These are phyloP conservation scores for Fusarium equiseti DNA, from an alignment of 2,329 filamentous ascomycete species.

Conservation along the genomic window DNA sequence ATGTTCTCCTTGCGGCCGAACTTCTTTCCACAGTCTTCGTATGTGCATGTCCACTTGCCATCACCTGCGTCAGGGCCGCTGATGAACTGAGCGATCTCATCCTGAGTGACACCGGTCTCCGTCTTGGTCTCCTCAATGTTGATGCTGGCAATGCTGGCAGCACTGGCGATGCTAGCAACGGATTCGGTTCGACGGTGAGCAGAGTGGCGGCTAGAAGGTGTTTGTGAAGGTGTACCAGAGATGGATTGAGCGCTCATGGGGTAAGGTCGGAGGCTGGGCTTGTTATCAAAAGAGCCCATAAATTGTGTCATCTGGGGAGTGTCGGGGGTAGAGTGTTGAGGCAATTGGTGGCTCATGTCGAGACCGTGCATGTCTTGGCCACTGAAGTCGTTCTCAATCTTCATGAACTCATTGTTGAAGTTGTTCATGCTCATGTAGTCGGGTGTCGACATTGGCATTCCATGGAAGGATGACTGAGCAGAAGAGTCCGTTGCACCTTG, in stretches of 20 bases:
- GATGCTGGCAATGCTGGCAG: slow-evolving; percentile 70
- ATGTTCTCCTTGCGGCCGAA: slow-evolving; percentile 99
- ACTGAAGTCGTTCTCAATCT: slow-evolving; percentile 53
- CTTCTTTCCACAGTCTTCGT: slow-evolving; percentile 82
- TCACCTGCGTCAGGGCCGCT: slow-evolving; percentile 77
- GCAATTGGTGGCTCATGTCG: slow-evolving; percentile 59
- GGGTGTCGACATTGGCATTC: slow-evolving; percentile 64
- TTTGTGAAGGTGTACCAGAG: slow-evolving; percentile 23
- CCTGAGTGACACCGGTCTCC: slow-evolving; percentile 86
- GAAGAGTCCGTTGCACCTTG: slow-evolving; percentile 66
- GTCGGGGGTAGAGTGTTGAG: slow-evolving; percentile 66
- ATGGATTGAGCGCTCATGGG: slow-evolving; percentile 38
- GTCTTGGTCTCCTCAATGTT: slow-evolving; percentile 75
- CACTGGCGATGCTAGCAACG: slow-evolving; percentile 67
- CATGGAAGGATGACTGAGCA: slow-evolving; percentile 62
- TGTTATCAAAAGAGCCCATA: slow-evolving; percentile 58
- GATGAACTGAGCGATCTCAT: slow-evolving; percentile 84
- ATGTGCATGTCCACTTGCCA: slow-evolving; percentile 84
- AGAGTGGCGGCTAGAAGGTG: slow-evolving; percentile 42
- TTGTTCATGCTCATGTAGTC: slow-evolving; percentile 69
- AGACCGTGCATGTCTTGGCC: slow-evolving; percentile 50
- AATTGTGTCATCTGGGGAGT: slow-evolving; percentile 61
- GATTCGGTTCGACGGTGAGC: slow-evolving; percentile 70
- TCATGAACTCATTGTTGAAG: slow-evolving; percentile 60
- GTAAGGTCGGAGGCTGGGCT: slow-evolving; percentile 55